Conservation (phyloP, 768 basidiomycete genomes). For the Postia placenta region DNA sequence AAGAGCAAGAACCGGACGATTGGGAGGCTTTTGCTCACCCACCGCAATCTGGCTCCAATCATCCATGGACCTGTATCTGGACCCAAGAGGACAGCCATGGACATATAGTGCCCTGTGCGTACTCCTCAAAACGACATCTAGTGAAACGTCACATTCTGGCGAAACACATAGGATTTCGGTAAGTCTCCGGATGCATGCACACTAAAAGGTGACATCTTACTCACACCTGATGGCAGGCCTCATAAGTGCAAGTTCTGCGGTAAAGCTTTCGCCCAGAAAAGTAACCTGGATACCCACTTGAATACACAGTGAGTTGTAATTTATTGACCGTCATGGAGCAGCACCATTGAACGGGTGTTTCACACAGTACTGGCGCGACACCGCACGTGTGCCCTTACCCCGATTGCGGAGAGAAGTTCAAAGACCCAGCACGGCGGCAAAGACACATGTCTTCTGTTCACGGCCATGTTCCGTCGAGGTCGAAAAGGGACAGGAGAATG, state of each 20-base stretch:
- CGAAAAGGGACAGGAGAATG: conserved; percentile 37
- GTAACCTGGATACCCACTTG: conserved; percentile 51
- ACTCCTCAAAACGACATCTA: conserved; percentile 52
- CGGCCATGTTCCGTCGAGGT: conserved; percentile 41
- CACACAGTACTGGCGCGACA: conserved; percentile 45
- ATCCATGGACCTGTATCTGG: conserved; percentile 4
- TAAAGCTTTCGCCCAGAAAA: conserved; percentile 53
- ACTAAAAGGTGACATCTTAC: background rate
- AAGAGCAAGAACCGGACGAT: background rate
- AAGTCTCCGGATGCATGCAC: conserved; percentile 15
- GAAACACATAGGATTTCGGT: conserved; percentile 58
- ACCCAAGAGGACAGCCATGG: conserved; percentile 1
- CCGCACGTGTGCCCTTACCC: conserved; percentile 46
- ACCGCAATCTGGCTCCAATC: background rate
- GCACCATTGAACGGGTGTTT: conserved; percentile 7
- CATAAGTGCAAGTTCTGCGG: conserved; percentile 46
- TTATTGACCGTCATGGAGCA: conserved; percentile 20
- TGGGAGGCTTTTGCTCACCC: background rate
- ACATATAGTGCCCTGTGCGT: conserved; percentile 26
- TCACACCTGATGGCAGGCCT: conserved; percentile 42
- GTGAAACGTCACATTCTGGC: conserved; percentile 65
- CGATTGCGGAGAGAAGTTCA: conserved; percentile 48
- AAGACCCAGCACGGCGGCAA: conserved; percentile 59
- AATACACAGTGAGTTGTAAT: conserved; percentile 40
- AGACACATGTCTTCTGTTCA: conserved; percentile 51